A percentile compares a stretch with the other conserved stretches of the same genome.
These are phyloP conservation scores for Calonectria pauciramosa DNA, from an alignment of 2,329 filamentous ascomycete genomes.

Conservation along the genomic window DNA sequence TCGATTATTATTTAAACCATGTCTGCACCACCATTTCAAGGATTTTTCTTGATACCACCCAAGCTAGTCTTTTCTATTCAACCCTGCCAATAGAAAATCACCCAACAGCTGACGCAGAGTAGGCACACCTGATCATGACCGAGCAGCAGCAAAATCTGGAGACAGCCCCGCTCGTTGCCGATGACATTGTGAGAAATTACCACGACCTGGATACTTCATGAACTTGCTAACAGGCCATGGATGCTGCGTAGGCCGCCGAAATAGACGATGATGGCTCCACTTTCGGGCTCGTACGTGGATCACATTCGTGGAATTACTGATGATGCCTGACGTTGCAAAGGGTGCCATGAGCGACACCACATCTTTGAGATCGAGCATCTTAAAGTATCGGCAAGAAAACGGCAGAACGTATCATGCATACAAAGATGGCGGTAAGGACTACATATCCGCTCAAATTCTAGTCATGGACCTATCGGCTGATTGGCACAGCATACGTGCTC, in stretches of 20 bases:
- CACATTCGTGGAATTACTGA: background rate
- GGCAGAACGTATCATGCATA: conserved; percentile 24
- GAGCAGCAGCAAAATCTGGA: background rate
- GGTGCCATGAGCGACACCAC: conserved; percentile 11
- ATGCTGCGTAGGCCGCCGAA: background rate
- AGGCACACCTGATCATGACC: background rate
- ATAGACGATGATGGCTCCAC: conserved; percentile 25
- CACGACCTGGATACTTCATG: background rate
- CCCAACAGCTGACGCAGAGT: background rate
- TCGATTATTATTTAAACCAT: background rate
- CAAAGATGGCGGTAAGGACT: conserved; percentile 17
- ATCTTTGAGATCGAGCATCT: conserved; percentile 22
- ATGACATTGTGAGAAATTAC: conserved; percentile 9
- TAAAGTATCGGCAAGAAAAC: conserved; percentile 27
- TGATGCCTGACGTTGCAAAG: background rate
- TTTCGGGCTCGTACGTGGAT: conserved; percentile 10
- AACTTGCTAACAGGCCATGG: background rate
- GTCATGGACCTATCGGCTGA: background rate
- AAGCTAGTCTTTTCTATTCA: background rate
- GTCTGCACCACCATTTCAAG: background rate
- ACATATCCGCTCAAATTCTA: background rate
- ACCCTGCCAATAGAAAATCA: background rate
- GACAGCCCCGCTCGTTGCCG: background rate
- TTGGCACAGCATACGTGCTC: conserved; percentile 26
- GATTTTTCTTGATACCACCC: background rate